These are phyloP conservation scores for Apiospora kogelbergensis DNA, from an alignment of 2,329 filamentous ascomycete genomes.

Conservation along the genomic window DNA sequence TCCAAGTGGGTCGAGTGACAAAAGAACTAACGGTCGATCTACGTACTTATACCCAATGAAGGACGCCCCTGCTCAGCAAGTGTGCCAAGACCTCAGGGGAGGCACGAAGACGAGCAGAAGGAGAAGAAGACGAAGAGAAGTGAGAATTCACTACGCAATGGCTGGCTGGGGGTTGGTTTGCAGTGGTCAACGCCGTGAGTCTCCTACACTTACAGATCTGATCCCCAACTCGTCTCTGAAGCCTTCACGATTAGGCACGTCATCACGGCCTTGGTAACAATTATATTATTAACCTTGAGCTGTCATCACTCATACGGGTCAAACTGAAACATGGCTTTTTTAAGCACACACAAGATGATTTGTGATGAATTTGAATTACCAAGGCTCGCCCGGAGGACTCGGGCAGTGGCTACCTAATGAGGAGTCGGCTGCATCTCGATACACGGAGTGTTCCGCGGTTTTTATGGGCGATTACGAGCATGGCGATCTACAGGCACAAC, in stretches of 20 bases:
- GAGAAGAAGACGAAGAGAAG: neutral
- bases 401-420: constrained; percentile 16
- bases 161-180: neutral
- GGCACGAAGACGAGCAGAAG: neutral
- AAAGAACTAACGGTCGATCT: neutral
- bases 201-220: neutral
- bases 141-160: neutral
- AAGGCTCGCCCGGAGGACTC: neutral
- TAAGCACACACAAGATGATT: neutral
- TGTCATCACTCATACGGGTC: neutral
- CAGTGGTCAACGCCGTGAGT: neutral
- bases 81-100: neutral
- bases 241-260: neutral
- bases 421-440: constrained; percentile 30
- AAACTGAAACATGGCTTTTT: neutral
- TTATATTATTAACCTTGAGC: neutral
- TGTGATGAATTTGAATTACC: neutral
- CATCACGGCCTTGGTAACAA: neutral
- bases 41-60: neutral
- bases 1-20: neutral
- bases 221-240: neutral
- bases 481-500: neutral
- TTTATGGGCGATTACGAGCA: neutral
- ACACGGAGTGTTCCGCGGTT: constrained; percentile 33
- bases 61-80: neutral